Percentiles rank a stretch among this genome's conserved stretches.
Evolutionary conservation across 805 yeast genomes (phyloP).

Genomic region (Teunomyces lycoperdinae): DNA sequence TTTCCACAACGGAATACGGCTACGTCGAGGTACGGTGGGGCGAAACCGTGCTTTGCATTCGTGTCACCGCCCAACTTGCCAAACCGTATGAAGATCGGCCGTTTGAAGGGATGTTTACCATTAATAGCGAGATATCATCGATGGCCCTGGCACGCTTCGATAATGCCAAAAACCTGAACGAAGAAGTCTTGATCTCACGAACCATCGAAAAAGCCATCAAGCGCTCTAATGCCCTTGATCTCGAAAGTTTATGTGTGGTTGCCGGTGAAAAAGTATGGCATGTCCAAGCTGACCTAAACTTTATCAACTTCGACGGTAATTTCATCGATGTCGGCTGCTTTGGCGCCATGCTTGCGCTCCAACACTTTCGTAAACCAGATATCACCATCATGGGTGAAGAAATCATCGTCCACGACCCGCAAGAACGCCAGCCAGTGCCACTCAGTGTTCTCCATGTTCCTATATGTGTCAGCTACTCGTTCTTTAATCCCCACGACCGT

Average conservation of each 20-base stretch:
- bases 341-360: constrained; percentile 82
- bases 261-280: constrained; percentile 94
- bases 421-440: constrained; percentile 85
- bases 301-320: constrained; percentile 89
- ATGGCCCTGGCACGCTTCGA: constrained; percentile 89
- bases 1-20: constrained; percentile 72
- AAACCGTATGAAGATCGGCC: constrained; percentile 89
- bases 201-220: constrained; percentile 89
- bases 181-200: constrained; percentile 77
- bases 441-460: constrained; percentile 86
- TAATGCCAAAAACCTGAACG: constrained; percentile 66
- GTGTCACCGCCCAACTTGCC: constrained; percentile 72
- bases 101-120: constrained; percentile 84
- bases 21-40: constrained; percentile 79
- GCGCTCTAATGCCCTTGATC: constrained; percentile 85
- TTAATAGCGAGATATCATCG: constrained; percentile 82
- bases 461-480: constrained; percentile 83
- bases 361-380: constrained; percentile 84
- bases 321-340: constrained; percentile 86
- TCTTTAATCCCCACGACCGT: constrained; percentile 63
- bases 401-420: constrained; percentile 62
- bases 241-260: constrained; percentile 84
- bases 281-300: constrained; percentile 85
- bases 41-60: constrained; percentile 61
- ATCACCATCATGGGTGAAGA: constrained; percentile 51